A percentile compares a stretch with the other conserved stretches of the same genome.
phyloP scores from a whole-genome alignment of 306 rosid genomes.

The Carpinus viminea region DNA sequence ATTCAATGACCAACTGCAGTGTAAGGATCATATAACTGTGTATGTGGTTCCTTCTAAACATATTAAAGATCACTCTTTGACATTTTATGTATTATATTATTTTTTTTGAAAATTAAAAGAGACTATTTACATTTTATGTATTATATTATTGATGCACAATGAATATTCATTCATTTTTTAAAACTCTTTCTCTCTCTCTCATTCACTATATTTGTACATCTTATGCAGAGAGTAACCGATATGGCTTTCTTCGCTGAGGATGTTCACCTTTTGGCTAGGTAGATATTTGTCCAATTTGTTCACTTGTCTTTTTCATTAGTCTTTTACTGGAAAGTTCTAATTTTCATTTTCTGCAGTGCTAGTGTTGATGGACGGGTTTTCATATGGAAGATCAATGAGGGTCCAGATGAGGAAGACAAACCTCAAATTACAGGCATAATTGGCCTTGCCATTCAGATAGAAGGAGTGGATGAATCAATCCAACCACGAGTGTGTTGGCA shows the following conservation, averaged over 20 bases:
- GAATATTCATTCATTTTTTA: neutral
- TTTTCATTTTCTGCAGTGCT: constrained; percentile 44
- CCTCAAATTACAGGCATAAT: constrained; percentile 70
- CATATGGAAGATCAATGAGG: constrained; percentile 67
- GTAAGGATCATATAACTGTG: constrained; percentile 16
- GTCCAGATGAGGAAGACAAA: constrained; percentile 69
- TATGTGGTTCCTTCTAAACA: constrained; percentile 13
- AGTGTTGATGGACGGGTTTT: constrained; percentile 72
- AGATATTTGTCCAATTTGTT: constrained; percentile 19
- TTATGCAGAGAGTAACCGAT: constrained; percentile 66
- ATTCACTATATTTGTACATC: constrained; percentile 9
- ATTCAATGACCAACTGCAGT: neutral
- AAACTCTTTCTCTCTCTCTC: constrained; percentile 7
- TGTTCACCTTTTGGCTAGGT: constrained; percentile 78
- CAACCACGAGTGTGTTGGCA: constrained; percentile 83
- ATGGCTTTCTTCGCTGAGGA: constrained; percentile 80
- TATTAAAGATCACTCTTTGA: constrained; percentile 1
- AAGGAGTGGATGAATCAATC: constrained; percentile 51
- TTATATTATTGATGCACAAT: constrained; percentile 23
- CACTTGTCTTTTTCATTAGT: constrained; percentile 20
- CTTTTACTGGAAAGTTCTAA: constrained; percentile 6
- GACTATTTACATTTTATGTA: neutral
- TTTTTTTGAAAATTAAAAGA: no score
- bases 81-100: constrained; percentile 7
- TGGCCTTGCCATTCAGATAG: constrained; percentile 59